Base-by-base conservation (phyloP, 176 grass and related monocot species). In the Melocanna baccifera region DNA sequence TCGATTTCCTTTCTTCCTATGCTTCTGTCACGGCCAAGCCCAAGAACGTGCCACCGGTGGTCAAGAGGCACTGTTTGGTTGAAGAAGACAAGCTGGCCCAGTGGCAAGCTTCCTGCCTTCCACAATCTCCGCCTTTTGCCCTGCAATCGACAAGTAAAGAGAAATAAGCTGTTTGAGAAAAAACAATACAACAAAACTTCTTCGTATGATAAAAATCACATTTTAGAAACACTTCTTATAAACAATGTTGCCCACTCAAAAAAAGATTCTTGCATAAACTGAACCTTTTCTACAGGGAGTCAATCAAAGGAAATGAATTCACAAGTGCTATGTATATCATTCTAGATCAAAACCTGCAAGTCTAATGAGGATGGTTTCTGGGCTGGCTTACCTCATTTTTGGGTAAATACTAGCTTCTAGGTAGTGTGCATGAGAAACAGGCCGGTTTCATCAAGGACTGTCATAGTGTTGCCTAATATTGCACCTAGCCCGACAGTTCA, bases 11-110 rank as follows among this genome's bases (percentile, higher is more conserved):
- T 15, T 57, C 77, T 86, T 73, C 64, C 74, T 3, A 81, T 19
- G 65, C 36, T 78, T 30, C 59, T 81, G 55, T 87, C 78, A 47
- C 57, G 85, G 14, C 93, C 96, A 76, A 98, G 89, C 23, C 91
- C 96, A 25, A 73, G 15, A 61, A 91, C 73, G 74, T 98, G 95
- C 88, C 92, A 98, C 75, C 61, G 69, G 40, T 67, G 83, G 37
- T 95, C 91, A 13, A 98, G 83, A 88, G 93, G 62, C 23, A 89
- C 42, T 58, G 93, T 98, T 29, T 70, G 76, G 71, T 92, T 90
- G 57, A 93, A 98, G 82, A 98, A 98, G 81, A 93, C 56, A 57
- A 98, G 22, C 73, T 98, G 93, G 6, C 91, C 87, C 51, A 98
- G 78, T 59, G 91, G 83, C 76, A 95, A 76, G 80, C 83, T 98